Conservation (phyloP, 176 grass and related monocot species). For the Dendrocalamus sinicus region DNA sequence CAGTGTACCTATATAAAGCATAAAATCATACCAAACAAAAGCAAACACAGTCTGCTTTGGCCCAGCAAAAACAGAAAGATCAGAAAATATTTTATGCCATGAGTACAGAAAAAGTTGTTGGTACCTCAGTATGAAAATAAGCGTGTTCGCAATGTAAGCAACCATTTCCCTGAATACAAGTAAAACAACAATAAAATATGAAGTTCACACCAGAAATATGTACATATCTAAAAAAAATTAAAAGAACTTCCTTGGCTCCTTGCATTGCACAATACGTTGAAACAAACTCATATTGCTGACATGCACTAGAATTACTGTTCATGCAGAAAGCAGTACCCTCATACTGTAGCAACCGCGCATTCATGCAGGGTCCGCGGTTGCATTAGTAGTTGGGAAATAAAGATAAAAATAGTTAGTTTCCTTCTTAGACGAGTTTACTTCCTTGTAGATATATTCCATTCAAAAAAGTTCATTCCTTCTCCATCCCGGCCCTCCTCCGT, state of each 20-base stretch:
- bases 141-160: conserved; percentile 92
- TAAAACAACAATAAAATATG: conserved; percentile 39
- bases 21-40: conserved; percentile 31
- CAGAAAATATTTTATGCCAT: not conserved
- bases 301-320: no score
- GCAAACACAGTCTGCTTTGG: conserved; percentile 5
- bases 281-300: not conserved
- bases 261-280: not conserved
- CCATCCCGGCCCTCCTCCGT: no score
- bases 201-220: conserved; percentile 30
- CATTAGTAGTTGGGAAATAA: no score
- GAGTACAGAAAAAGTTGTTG: not conserved
- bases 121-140: conserved; percentile 99
- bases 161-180: conserved; percentile 94
- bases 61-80: conserved; percentile 19
- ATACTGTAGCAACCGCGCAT: no score
- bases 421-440: no score
- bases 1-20: not conserved
- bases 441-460: no score
- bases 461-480: no score
- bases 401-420: no score
- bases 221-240: conserved; percentile 9
- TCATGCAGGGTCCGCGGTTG: no score
- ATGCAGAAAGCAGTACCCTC: no score
- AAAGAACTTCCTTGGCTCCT: conserved; percentile 3